A percentile compares a stretch with the other conserved stretches of the same genome.
These are phyloP conservation scores for Monosporozyma yasuniensis DNA, from an alignment of 805 yeast species.

Conservation along the genomic window DNA sequence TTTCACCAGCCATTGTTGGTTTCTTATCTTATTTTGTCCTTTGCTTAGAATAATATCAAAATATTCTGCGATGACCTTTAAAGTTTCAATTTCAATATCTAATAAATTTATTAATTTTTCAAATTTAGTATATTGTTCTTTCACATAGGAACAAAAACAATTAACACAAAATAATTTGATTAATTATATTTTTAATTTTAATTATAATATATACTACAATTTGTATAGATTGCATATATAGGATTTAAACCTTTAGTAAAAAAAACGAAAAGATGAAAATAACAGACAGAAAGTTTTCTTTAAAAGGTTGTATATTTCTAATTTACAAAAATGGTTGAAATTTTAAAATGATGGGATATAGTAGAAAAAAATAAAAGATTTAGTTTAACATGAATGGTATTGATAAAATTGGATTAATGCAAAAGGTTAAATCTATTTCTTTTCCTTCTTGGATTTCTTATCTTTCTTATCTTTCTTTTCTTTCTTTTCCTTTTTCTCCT, in stretches of 20 bases:
- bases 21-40: background rate
- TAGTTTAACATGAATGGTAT: background rate
- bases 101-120: no score
- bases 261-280: background rate
- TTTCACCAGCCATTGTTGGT: conserved; percentile 14
- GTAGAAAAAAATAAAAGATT: background rate
- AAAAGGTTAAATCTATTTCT: conserved; percentile 13
- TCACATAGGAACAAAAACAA: background rate
- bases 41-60: background rate
- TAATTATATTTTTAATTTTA: conserved; percentile 1
- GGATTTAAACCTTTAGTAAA: background rate
- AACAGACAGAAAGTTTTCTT: background rate
- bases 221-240: background rate
- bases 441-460: conserved; percentile 29
- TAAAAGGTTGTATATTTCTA: conserved; percentile 6
- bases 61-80: background rate
- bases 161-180: background rate
- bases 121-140: no score
- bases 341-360: background rate
- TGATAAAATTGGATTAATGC: background rate
- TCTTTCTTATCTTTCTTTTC: conserved; percentile 19
- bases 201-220: background rate
- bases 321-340: conserved; percentile 15
- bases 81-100: no score
- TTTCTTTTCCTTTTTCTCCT: conserved; percentile 30